Evolutionary conservation across 1,139 yeast genomes (phyloP).

Genomic region (Suzukiozyma palmioleophila): DNA sequence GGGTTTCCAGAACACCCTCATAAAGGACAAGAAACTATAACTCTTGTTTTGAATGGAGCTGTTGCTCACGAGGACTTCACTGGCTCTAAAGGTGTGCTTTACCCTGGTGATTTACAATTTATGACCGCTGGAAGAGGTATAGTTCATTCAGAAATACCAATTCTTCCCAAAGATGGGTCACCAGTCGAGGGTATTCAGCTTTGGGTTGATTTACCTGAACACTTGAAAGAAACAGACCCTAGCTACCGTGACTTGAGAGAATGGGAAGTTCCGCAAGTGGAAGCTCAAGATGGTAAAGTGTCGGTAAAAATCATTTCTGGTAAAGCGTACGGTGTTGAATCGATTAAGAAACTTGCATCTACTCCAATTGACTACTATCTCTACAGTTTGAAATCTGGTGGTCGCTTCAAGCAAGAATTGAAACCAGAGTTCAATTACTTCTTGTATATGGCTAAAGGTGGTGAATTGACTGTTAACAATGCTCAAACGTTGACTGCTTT

Average conservation of each 20-base stretch:
- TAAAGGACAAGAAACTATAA: slow-evolving; percentile 85
- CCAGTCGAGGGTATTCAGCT: slow-evolving; percentile 73
- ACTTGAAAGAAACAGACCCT: slow-evolving; percentile 66
- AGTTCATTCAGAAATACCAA: slow-evolving; percentile 84
- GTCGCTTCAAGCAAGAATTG: slow-evolving; percentile 57
- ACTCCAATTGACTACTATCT: slow-evolving; percentile 81
- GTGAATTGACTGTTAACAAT: slow-evolving; percentile 44
- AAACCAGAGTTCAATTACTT: slow-evolving; percentile 68
- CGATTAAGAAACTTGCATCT: slow-evolving; percentile 75
- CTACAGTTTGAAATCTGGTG: slow-evolving; percentile 64
- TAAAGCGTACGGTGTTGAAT: slow-evolving; percentile 66
- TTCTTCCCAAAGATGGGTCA: slow-evolving; percentile 51
- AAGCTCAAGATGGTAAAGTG: slow-evolving; percentile 63
- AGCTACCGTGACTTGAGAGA: slow-evolving; percentile 75
- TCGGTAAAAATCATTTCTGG: slow-evolving; percentile 76
- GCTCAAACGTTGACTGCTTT: slow-evolving; percentile 36
- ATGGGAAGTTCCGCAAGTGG: slow-evolving; percentile 64
- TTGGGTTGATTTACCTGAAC: slow-evolving; percentile 86
- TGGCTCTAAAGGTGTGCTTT: slow-evolving; percentile 72
- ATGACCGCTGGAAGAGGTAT: slow-evolving; percentile 95
- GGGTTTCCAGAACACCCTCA: slow-evolving; percentile 95
- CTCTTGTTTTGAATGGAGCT: slow-evolving; percentile 68
- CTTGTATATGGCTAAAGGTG: slow-evolving; percentile 65
- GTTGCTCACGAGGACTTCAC: slow-evolving; percentile 92
- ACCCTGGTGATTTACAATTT: slow-evolving; percentile 86